A percentile compares a stretch with the other conserved stretches of the same genome.
These are phyloP conservation scores for Penstemon newberryi DNA, from an alignment of 257 asterid species.

Conservation along the genomic window DNA sequence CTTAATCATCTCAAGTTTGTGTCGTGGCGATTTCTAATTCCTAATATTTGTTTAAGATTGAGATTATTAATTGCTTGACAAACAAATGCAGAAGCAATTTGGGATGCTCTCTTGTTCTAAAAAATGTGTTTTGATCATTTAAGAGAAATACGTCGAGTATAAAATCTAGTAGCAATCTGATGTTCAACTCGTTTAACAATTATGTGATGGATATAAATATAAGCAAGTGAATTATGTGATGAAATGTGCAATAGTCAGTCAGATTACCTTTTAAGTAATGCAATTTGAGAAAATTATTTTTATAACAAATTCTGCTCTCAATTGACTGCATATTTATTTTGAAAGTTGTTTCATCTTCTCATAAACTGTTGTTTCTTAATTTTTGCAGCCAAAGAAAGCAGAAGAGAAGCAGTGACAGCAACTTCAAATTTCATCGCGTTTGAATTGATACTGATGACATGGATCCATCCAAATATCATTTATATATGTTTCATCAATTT, in stretches of 20 bases:
- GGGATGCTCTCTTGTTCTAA: too few species aligned
- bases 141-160: too few species aligned
- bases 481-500: too few species aligned
- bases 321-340: background rate
- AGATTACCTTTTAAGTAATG: background rate
- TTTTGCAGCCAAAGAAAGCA: slow-evolving; percentile 73
- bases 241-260: background rate
- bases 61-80: background rate
- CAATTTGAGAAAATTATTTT: background rate
- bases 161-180: too few species aligned
- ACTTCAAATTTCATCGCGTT: slow-evolving; percentile 4
- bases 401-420: slow-evolving; percentile 50
- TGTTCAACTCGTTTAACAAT: background rate
- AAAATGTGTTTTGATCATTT: too few species aligned
- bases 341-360: background rate
- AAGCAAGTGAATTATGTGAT: background rate
- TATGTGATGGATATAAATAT: background rate
- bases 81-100: background rate
- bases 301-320: background rate
- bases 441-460: background rate
- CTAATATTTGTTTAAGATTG: too few species aligned
- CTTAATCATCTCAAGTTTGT: background rate
- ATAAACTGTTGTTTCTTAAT: background rate
- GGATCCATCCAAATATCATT: too few species aligned
- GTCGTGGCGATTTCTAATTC: too few species aligned